Evolutionary conservation across 2,329 filamentous ascomycete genomes (phyloP), one percentile per base, ranked within the genome.

Genomic region (Coniella vitis): DNA sequence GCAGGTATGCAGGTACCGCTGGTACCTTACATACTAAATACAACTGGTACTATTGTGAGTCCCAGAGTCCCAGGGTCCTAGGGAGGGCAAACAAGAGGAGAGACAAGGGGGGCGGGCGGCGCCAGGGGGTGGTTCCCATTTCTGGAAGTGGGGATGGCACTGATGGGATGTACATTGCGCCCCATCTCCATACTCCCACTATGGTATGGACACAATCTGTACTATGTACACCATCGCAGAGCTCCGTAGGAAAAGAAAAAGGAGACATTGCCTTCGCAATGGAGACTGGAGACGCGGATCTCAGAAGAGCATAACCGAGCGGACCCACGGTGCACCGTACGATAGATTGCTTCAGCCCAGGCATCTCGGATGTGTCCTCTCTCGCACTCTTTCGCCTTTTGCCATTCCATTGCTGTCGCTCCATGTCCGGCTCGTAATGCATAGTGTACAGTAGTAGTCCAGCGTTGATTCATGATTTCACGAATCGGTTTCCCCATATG

Each of bases 81-180:
- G 45, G 40, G 49, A 29, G 49, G 19, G n/a, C 29, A 31, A 41
- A 52, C 40, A 45, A 45, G 38, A 37, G 45, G 38, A 41, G 46
- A 48, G 31, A 40, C 42, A 13, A 42, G 38, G 44, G 38, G 32
- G 40, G 36, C 35, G 35, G 40, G 31, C 41, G 5, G 40, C 35
- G 45, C 29, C 39, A 48, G 45, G 20, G 17, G 37, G 44, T 46
- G 39, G 45, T 45, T 44, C 51, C 25, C 51, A 50, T 53, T 51
- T 51, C 46, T 29, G 51, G 51, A 21, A 47, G 44, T 38, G 45
- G 45, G 42, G 47, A 46, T 45, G 20, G 25, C 10, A 31, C 36
- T 39, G 10, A 31, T n/a, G 22, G 10, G 13, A 13, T 12, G n/a
- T n/a, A n/a, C n/a, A n/a, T n/a, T n/a, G n/a, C n/a, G n/a, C n/a